Conservation (phyloP, 2,329 filamentous ascomycete genomes). For the Pseudocercospora fuligena region DNA sequence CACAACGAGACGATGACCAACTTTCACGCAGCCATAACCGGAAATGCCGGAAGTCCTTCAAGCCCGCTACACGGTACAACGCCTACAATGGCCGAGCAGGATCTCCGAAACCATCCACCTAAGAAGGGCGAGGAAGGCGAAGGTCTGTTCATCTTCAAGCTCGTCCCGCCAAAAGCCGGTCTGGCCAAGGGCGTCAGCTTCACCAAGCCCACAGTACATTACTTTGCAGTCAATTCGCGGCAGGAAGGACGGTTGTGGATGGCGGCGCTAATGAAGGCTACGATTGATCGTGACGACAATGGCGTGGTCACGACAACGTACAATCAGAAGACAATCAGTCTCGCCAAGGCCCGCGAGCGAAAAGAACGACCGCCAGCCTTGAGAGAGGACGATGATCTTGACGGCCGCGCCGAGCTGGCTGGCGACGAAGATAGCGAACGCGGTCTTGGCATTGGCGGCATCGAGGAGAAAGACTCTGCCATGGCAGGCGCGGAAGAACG, state of each 20-base stretch:
- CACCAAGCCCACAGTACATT: conserved; percentile 95
- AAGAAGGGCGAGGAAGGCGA: conserved; percentile 49
- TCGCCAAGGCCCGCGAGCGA: conserved; percentile 85
- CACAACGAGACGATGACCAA: conserved; percentile 90
- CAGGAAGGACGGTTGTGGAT: conserved; percentile 93
- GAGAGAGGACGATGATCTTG: conserved; percentile 59
- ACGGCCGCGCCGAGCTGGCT: conserved; percentile 37
- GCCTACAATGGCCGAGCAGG: conserved; percentile 44
- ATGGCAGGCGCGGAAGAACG: conserved; percentile 27
- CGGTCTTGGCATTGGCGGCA: conserved; percentile 35
- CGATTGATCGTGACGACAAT: conserved; percentile 82
- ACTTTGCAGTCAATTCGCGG: conserved; percentile 92
- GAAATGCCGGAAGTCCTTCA: conserved; percentile 71
- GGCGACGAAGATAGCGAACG: conserved; percentile 22
- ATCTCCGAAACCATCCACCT: conserved; percentile 44
- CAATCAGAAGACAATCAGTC: conserved; percentile 93
- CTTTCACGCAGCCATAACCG: conserved; percentile 88
- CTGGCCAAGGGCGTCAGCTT: conserved; percentile 92
- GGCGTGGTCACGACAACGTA: conserved; percentile 87
- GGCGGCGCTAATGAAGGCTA: conserved; percentile 98
- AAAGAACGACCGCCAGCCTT: conserved; percentile 87
- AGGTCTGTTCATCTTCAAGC: conserved; percentile 95
- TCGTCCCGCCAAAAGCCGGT: conserved; percentile 86
- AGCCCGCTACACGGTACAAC: conserved; percentile 51
- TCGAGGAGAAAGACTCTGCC: conserved; percentile 25